These are phyloP conservation scores for Malassezia brasiliensis DNA, from an alignment of 1,284 basidiomycete species.

Conservation along the genomic window DNA sequence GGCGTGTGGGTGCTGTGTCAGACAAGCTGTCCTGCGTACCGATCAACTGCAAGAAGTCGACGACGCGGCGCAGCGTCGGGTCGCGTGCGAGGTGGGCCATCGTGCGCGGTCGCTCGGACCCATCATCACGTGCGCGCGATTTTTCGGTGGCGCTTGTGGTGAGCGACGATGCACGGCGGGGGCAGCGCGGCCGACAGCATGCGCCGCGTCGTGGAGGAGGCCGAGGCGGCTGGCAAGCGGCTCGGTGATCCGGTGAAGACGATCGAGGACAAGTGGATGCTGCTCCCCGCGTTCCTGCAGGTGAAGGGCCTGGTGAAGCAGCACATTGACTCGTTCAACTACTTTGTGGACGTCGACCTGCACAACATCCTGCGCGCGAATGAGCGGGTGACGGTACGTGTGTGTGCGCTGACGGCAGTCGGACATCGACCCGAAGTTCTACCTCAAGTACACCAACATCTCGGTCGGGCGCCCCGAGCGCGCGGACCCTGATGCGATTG, in stretches of 20 bases:
- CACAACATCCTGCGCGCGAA: constrained; percentile 66
- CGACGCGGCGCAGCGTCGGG: not conserved
- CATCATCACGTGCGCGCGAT: not conserved
- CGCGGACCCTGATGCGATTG: constrained; percentile 63
- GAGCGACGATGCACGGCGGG: constrained; percentile 4
- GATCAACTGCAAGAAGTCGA: constrained; percentile 1
- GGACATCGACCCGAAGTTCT: constrained; percentile 93
- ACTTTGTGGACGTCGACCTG: constrained; percentile 75
- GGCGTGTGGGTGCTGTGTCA: constrained; percentile 4
- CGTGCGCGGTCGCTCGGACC: not conserved
- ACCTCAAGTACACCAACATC: constrained; percentile 94
- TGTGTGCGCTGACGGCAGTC: constrained; percentile 50
- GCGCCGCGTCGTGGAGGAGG: constrained; percentile 8
- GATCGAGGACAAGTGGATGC: constrained; percentile 51
- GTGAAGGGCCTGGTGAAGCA: constrained; percentile 60
- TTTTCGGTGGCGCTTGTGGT: not conserved
- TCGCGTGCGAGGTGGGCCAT: not conserved
- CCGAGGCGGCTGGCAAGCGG: constrained; percentile 37
- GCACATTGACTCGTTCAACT: constrained; percentile 99
- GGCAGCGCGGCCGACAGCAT: constrained; percentile 3
- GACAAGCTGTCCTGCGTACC: not conserved
- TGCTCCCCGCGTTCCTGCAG: constrained; percentile 45
- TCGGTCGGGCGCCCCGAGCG: constrained; percentile 66
- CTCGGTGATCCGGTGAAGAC: constrained; percentile 52
- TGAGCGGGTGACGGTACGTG: constrained; percentile 35